phyloP scores from a whole-genome alignment of 192 early-diverging fungal species.

The Spizellomyces punctatus region DNA sequence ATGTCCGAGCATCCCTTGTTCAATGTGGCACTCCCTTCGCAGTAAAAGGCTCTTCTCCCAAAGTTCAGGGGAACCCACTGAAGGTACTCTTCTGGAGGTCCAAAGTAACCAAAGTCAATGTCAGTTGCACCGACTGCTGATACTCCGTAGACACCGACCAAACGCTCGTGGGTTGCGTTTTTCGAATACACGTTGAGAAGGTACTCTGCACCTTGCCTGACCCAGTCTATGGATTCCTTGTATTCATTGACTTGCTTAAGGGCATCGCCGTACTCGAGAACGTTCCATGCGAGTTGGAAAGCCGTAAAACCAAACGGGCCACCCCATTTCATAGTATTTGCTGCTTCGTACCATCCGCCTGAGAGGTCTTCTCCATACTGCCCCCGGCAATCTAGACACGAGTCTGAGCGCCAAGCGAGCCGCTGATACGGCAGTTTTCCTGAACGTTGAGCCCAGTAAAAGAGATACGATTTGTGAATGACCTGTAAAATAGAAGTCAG shows the following conservation, averaged over 20 bases:
- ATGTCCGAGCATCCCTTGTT: constrained; percentile 38
- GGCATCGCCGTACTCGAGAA: constrained; percentile 45
- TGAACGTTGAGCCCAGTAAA: constrained; percentile 55
- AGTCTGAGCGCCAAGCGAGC: constrained; percentile 56
- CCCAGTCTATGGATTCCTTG: constrained; percentile 31
- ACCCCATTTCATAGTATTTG: constrained; percentile 66
- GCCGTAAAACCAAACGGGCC: constrained; percentile 50
- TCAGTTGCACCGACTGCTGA: constrained; percentile 10
- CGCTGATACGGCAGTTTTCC: constrained; percentile 53
- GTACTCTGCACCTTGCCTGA: constrained; percentile 35
- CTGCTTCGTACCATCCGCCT: constrained; percentile 60
- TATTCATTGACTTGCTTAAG: constrained; percentile 37
- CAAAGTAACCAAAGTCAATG: constrained; percentile 40
- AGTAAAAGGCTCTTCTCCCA: constrained; percentile 21
- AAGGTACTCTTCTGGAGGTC: constrained; percentile 37
- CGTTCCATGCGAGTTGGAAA: constrained; percentile 53
- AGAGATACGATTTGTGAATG: constrained; percentile 55
- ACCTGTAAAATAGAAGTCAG: not conserved
- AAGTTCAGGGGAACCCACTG: constrained; percentile 13
- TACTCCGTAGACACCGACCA: constrained; percentile 32
- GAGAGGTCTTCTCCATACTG: constrained; percentile 54
- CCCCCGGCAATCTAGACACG: constrained; percentile 54
- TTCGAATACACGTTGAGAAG: constrained; percentile 29
- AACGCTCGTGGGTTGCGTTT: constrained; percentile 18
- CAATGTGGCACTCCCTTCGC: constrained; percentile 13